phyloP scores from a whole-genome alignment of 495 filamentous ascomycete species.

The Cryomyces minteri region DNA sequence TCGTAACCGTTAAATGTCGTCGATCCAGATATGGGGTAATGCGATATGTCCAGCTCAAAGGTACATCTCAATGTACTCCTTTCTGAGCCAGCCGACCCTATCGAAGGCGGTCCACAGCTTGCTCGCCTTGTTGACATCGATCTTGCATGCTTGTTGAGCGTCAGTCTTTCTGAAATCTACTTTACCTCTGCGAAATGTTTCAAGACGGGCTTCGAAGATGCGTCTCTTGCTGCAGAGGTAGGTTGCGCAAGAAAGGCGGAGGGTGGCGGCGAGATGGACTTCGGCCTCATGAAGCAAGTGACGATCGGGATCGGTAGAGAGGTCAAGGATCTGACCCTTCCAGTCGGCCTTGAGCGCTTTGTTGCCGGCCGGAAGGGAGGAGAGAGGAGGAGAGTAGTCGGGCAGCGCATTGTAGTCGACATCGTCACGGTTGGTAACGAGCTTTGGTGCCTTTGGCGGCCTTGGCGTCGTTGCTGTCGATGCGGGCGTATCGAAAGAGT shows the following conservation, averaged over 20 bases:
- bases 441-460: constrained; percentile 14
- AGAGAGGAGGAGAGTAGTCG: constrained; percentile 58
- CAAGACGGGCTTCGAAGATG: constrained; percentile 66
- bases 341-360: constrained; percentile 66
- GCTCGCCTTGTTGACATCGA: constrained; percentile 96
- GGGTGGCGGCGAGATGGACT: constrained; percentile 53
- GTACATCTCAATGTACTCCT: constrained; percentile 36
- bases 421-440: constrained; percentile 52
- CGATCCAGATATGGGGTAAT: not conserved
- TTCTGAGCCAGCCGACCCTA: constrained; percentile 72
- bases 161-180: constrained; percentile 88
- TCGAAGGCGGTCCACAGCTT: constrained; percentile 89
- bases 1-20: not conserved
- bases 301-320: constrained; percentile 60
- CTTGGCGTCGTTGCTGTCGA: not conserved
- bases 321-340: constrained; percentile 66
- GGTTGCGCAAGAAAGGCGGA: constrained; percentile 74
- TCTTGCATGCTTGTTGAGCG: constrained; percentile 90
- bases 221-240: constrained; percentile 92
- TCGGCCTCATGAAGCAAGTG: constrained; percentile 67
- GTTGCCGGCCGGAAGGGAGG: constrained; percentile 39
- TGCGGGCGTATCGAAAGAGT: no score
- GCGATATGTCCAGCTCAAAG: constrained; percentile 12
- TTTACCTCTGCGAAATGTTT: constrained; percentile 49
- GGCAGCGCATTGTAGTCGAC: constrained; percentile 64